phyloP scores from a whole-genome alignment of 768 basidiomycete genomes.

The Tylopilus sp. region DNA sequence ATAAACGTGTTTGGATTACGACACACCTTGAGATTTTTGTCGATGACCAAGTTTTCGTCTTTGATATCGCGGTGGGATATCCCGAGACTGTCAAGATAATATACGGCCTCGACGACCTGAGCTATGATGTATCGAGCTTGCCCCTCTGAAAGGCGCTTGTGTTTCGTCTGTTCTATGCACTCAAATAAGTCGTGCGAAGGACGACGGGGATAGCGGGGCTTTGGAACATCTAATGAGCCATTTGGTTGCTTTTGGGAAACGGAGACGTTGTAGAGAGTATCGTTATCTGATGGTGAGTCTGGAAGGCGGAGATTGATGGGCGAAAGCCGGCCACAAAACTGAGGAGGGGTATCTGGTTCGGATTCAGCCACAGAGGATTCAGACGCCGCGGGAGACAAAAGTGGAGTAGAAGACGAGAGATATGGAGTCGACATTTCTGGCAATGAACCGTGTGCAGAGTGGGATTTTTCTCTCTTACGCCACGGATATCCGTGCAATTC shows the following conservation, averaged over 20 bases:
- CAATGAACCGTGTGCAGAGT: slow-evolving; percentile 21
- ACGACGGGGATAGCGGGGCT: slow-evolving; percentile 56
- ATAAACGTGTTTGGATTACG: not conserved
- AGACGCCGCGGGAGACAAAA: slow-evolving; percentile 56
- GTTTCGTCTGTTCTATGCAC: slow-evolving; percentile 84
- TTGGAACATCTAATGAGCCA: slow-evolving; percentile 21
- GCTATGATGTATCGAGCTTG: slow-evolving; percentile 81
- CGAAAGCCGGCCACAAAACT: slow-evolving; percentile 24
- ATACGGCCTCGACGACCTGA: slow-evolving; percentile 83
- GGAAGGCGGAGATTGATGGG: slow-evolving; percentile 17
- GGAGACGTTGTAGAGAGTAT: slow-evolving; percentile 2
- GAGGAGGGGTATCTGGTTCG: slow-evolving; percentile 43
- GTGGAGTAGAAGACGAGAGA: slow-evolving; percentile 43
- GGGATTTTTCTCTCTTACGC: slow-evolving; percentile 46
- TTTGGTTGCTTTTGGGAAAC: slow-evolving; percentile 9
- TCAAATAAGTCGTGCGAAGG: slow-evolving; percentile 93
- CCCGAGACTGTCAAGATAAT: slow-evolving; percentile 76
- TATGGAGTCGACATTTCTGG: slow-evolving; percentile 23
- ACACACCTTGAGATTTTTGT: slow-evolving; percentile 62
- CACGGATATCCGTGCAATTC: slow-evolving; percentile 93
- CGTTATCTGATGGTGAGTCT: slow-evolving; percentile 12
- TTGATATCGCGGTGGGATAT: slow-evolving; percentile 96
- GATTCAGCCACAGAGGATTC: slow-evolving; percentile 44
- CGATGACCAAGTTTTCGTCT: slow-evolving; percentile 90
- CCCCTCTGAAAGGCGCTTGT: slow-evolving; percentile 74